These are phyloP conservation scores for Rhizopogon vulgaris DNA, from an alignment of 768 basidiomycete species.

Conservation along the genomic window DNA sequence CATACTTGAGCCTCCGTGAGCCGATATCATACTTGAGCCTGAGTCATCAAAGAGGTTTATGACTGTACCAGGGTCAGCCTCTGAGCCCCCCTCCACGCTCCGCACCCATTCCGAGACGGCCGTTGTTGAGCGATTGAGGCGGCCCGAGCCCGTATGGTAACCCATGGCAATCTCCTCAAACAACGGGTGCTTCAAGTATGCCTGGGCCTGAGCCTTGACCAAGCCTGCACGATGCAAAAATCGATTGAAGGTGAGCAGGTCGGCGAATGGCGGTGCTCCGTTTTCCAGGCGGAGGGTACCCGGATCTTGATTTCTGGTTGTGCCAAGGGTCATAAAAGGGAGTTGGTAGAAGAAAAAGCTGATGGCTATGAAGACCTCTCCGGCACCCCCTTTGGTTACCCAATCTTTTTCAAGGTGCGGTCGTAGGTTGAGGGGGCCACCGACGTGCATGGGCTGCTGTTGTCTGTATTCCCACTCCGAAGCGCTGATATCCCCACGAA, in stretches of 20 bases:
- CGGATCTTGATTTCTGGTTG: too few species aligned
- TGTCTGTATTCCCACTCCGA: slow-evolving; percentile 50
- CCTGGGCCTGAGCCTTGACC: slow-evolving; percentile 30
- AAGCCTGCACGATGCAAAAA: slow-evolving; percentile 39
- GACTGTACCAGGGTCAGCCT: neutral
- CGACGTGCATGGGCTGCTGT: slow-evolving; percentile 41
- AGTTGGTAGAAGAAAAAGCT: slow-evolving; percentile 37
- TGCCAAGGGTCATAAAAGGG: slow-evolving; percentile 41
- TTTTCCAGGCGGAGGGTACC: neutral
- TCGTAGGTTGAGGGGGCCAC: slow-evolving; percentile 46
- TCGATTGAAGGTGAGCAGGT: slow-evolving; percentile 39
- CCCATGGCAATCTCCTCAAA: slow-evolving; percentile 34
- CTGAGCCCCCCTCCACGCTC: neutral
- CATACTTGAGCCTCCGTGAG: slow-evolving; percentile 12
- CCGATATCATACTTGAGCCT: slow-evolving; percentile 4
- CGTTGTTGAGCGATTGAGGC: neutral
- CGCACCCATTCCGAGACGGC: slow-evolving; percentile 21
- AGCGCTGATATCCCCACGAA: slow-evolving; percentile 40
- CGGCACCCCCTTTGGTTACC: slow-evolving; percentile 38
- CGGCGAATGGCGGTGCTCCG: slow-evolving; percentile 31
- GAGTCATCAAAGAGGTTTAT: slow-evolving; percentile 6
- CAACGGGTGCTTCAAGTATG: slow-evolving; percentile 37
- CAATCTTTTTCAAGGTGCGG: slow-evolving; percentile 43
- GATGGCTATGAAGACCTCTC: slow-evolving; percentile 38
- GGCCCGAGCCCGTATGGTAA: slow-evolving; percentile 7